These are phyloP conservation scores for Pueraria montana DNA, from an alignment of 306 rosid genomes.

Conservation along the genomic window DNA sequence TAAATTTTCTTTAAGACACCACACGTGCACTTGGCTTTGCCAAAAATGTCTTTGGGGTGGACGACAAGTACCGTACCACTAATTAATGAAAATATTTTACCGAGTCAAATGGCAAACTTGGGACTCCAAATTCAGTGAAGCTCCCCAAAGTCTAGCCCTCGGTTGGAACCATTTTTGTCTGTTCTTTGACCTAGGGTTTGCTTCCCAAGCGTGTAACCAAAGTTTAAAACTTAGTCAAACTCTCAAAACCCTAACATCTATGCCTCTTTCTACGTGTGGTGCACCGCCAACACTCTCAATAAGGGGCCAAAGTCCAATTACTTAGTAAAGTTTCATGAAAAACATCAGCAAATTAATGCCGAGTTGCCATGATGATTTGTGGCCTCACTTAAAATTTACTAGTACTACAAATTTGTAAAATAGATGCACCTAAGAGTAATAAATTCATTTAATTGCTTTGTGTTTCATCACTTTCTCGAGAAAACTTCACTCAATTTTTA, in stretches of 20 bases:
- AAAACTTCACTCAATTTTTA: not conserved
- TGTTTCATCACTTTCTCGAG: conserved; percentile 39
- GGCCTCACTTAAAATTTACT: conserved; percentile 30
- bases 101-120: conserved; percentile 72
- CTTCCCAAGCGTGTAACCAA: conserved; percentile 76
- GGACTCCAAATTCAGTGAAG: conserved; percentile 82
- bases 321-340: conserved; percentile 29
- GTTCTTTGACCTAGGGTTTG: conserved; percentile 77
- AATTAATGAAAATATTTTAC: conserved; percentile 51
- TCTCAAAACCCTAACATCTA: conserved; percentile 63
- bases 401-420: conserved; percentile 15
- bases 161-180: conserved; percentile 83
- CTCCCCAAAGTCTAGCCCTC: conserved; percentile 82
- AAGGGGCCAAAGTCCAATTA: conserved; percentile 39
- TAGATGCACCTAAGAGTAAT: conserved; percentile 44
- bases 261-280: conserved; percentile 68
- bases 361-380: conserved; percentile 26
- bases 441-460: conserved; percentile 37
- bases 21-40: conserved; percentile 48
- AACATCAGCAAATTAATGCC: conserved; percentile 41
- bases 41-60: conserved; percentile 57
- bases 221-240: conserved; percentile 63
- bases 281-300: conserved; percentile 56
- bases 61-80: conserved; percentile 59
- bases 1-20: conserved; percentile 13